A percentile compares a stretch with the other conserved stretches of the same genome.
Evolutionary conservation across 2,329 filamentous ascomycete species (phyloP).

Genomic region (Aureobasidium zeae): DNA sequence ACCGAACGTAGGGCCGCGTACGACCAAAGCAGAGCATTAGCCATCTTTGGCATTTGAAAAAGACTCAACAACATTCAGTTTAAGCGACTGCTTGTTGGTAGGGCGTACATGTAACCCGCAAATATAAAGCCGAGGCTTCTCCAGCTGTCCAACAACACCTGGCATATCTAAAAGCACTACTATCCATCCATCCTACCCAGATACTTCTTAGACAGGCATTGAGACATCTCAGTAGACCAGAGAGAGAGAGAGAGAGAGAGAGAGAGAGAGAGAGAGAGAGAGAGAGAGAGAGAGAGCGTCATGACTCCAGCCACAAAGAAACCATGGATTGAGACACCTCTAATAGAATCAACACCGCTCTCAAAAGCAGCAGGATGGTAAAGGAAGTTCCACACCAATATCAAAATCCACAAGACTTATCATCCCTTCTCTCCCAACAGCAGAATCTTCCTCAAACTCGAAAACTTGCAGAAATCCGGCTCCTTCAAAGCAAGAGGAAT

Average conservation of each 20-base stretch:
- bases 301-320: conserved; percentile 17
- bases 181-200: too few relatives aligned
- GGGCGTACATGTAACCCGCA: background rate
- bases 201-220: too few relatives aligned
- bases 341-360: conserved; percentile 56
- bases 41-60: too few relatives aligned
- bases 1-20: too few relatives aligned
- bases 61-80: too few relatives aligned
- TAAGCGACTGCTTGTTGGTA: background rate
- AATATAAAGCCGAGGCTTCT: background rate
- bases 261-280: too few relatives aligned
- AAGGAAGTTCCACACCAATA: conserved; percentile 22
- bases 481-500: conserved; percentile 72
- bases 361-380: conserved; percentile 66
- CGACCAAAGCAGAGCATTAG: too few relatives aligned
- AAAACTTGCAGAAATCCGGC: conserved; percentile 73
- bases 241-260: too few relatives aligned
- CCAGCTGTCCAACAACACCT: too few relatives aligned
- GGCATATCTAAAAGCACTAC: too few relatives aligned
- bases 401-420: background rate
- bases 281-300: too few relatives aligned
- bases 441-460: conserved; percentile 76
- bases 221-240: too few relatives aligned
- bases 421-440: conserved; percentile 29
- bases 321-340: conserved; percentile 64